These are phyloP conservation scores for Boletus rubescentipes DNA, from an alignment of 768 basidiomycete genomes.

Conservation along the genomic window DNA sequence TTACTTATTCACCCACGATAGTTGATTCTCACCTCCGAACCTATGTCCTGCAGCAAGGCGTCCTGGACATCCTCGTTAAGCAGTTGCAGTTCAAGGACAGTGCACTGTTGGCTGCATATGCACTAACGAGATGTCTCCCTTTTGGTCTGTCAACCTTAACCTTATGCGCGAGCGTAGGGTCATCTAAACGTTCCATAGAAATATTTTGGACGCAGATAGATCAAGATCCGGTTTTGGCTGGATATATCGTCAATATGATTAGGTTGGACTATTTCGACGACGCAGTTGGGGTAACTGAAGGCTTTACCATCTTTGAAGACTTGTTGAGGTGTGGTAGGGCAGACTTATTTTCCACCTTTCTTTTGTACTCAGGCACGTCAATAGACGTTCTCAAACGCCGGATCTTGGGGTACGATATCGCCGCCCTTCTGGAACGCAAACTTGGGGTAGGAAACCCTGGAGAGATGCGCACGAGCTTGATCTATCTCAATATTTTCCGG, in stretches of 20 bases:
- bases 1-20: neutral
- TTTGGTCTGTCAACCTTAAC: neutral
- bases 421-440: constrained; percentile 1
- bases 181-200: neutral
- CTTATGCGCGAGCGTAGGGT: neutral
- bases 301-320: constrained; percentile 9
- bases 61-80: constrained; percentile 1
- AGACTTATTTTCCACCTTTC: neutral
- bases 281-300: constrained; percentile 21
- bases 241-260: constrained; percentile 24
- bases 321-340: constrained; percentile 3
- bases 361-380: neutral
- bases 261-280: constrained; percentile 26
- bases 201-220: constrained; percentile 6
- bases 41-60: neutral
- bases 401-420: constrained; percentile 3
- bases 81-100: constrained; percentile 2
- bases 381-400: neutral
- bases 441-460: neutral
- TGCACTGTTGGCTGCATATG: constrained; percentile 6
- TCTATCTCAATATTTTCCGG: constrained; percentile 1
- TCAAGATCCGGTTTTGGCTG: constrained; percentile 4
- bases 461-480: constrained; percentile 4
- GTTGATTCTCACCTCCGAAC: constrained; percentile 1
- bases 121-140: neutral